Base-by-base conservation (phyloP, 768 basidiomycete species). In the Mycena crocata region DNA sequence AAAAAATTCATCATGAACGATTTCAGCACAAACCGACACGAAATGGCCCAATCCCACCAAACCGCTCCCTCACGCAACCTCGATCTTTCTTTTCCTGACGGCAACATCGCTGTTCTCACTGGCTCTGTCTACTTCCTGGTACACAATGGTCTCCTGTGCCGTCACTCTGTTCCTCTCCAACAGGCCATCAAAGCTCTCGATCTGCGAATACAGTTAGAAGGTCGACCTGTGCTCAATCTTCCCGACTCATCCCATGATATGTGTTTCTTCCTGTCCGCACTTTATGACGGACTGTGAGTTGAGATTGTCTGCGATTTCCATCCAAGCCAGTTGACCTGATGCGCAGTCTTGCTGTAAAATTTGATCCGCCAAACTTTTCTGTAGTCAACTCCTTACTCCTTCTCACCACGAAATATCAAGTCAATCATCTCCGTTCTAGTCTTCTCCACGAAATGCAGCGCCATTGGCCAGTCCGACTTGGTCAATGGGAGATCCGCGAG, bases 211-310 rank as follows among this genome's bases (percentile, higher is more conserved):
- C 61, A 67, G n/a, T 77, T 93, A 39, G 89, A 92, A 74, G 90
- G 86, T 3, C 83, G 84, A 4, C 83, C 88, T 2, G 84, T 89
- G 7, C 75, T 93, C 34, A 70, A 80, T 30, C 78, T 93, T 1
- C 77, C 85, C 30, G 90, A 92, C 58, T 62, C 84, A 1, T 75
- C 91, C 17, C 82, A 84, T 62, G 89, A 90, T 63, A 78, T 92
- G 67, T 83, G 80, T 26, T 76, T 81, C 64, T 89, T 94, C 69
- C 77, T 94, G 23, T 79, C 84, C 31, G 88, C 90, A 5, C 70
- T 94, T 19, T 93, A 92, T 69, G 92, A 92, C 68, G 90, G 90
- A 73, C 81, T 88, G 90, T 92, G 73, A 73, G 90, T 80, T 31
- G 19, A 30, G 19, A 34, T 32, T 6, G 31, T 7, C 60, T 52